phyloP scores from a whole-genome alignment of 2,329 filamentous ascomycete genomes.

The Aspergillus brunneoviolaceus region DNA sequence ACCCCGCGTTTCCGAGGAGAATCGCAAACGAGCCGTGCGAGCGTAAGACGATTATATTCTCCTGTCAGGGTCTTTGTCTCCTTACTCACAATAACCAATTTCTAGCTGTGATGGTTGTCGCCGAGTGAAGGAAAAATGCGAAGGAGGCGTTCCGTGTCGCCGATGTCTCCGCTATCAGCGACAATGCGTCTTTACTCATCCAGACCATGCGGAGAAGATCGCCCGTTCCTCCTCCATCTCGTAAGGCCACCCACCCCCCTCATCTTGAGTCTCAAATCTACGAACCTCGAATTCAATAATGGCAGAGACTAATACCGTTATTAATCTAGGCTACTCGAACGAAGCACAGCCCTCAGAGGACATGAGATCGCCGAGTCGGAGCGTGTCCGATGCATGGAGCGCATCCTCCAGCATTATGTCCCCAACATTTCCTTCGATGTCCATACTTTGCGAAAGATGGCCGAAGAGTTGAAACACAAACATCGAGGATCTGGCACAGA shows the following conservation, averaged over 20 bases:
- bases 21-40: constrained; percentile 42
- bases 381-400: constrained; percentile 47
- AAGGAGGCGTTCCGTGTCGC: constrained; percentile 56
- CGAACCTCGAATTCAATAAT: neutral
- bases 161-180: constrained; percentile 54
- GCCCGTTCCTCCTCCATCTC: constrained; percentile 33
- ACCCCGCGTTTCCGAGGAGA: constrained; percentile 43
- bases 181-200: constrained; percentile 51
- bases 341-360: constrained; percentile 30
- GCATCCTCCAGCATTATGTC: constrained; percentile 49
- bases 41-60: constrained; percentile 30
- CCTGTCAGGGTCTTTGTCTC: neutral
- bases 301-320: neutral
- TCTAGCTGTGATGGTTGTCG: constrained; percentile 56
- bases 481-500: constrained; percentile 34
- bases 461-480: constrained; percentile 45
- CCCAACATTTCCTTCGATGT: constrained; percentile 48
- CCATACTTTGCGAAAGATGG: constrained; percentile 44
- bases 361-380: constrained; percentile 39
- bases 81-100: neutral
- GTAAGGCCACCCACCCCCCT: constrained; percentile 23
- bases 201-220: constrained; percentile 34
- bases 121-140: constrained; percentile 58
- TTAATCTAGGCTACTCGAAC: constrained; percentile 29
- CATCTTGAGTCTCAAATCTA: neutral